Evolutionary conservation across 768 basidiomycete species (phyloP).

Genomic region (Kwoniella shandongensis): DNA sequence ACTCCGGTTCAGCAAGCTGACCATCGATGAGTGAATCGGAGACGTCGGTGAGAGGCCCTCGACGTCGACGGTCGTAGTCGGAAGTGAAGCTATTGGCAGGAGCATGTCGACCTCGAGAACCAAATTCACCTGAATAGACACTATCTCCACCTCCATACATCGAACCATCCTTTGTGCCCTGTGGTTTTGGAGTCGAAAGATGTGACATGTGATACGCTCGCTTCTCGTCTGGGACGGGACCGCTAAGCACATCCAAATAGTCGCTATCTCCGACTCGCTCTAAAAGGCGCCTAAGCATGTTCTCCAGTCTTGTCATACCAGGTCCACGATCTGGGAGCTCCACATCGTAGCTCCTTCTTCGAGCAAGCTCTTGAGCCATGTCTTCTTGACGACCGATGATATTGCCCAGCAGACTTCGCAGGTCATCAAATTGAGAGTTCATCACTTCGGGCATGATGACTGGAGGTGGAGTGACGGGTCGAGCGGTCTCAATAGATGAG

Average conservation of each 20-base stretch:
- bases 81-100: slow-evolving; percentile 40
- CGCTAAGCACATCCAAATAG: slow-evolving; percentile 46
- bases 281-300: slow-evolving; percentile 60
- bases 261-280: slow-evolving; percentile 55
- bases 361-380: slow-evolving; percentile 61
- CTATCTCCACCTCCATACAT: slow-evolving; percentile 33
- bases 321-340: slow-evolving; percentile 28
- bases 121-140: slow-evolving; percentile 40
- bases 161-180: slow-evolving; percentile 26
- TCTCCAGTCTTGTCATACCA: slow-evolving; percentile 39
- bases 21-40: slow-evolving; percentile 37
- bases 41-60: slow-evolving; percentile 22
- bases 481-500: slow-evolving; percentile 55
- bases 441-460: slow-evolving; percentile 30
- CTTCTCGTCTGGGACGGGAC: slow-evolving; percentile 1
- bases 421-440: slow-evolving; percentile 42
- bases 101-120: slow-evolving; percentile 19
- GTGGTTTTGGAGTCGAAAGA: slow-evolving; percentile 1
- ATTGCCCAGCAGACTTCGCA: slow-evolving; percentile 62
- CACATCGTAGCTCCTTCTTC: slow-evolving; percentile 27
- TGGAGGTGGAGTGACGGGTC: slow-evolving; percentile 42
- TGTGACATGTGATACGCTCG: slow-evolving; percentile 5
- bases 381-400: slow-evolving; percentile 64
- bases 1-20: slow-evolving; percentile 28
- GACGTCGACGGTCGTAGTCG: slow-evolving; percentile 12